Evolutionary conservation across 108 stramenopile species (phyloP).

Genomic region (Cyclostephanos tholiformis): DNA sequence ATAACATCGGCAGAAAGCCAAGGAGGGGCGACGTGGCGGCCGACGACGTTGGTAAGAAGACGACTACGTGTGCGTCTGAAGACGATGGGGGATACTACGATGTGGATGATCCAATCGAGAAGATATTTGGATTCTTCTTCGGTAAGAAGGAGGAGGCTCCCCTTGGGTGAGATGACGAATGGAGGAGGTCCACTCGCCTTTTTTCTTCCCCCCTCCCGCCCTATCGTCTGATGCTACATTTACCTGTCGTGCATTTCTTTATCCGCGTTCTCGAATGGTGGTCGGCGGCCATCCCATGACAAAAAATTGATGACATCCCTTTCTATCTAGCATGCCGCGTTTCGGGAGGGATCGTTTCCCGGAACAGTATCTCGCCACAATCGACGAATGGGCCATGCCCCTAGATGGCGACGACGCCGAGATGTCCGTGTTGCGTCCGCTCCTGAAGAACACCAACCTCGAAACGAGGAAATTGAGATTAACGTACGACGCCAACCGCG

Average conservation of each 20-base stretch:
- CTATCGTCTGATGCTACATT: too few relatives aligned
- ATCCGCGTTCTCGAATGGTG: too few relatives aligned
- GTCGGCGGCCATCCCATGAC: too few relatives aligned
- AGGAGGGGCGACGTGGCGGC: not conserved
- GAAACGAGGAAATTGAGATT: conserved; percentile 67
- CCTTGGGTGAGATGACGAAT: conserved; percentile 49
- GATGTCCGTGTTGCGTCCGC: conserved; percentile 69
- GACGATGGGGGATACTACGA: conserved; percentile 48
- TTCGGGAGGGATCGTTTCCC: conserved; percentile 63
- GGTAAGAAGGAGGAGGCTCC: conserved; percentile 78
- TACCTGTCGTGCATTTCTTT: not conserved
- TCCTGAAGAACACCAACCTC: conserved; percentile 86
- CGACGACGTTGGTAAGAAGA: not conserved
- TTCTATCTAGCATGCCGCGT: conserved; percentile 33
- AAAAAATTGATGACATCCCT: too few relatives aligned
- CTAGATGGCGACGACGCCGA: conserved; percentile 66
- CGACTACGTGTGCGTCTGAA: not conserved
- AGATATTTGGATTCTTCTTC: conserved; percentile 85
- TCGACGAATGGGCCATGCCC: conserved; percentile 72
- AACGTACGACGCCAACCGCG: conserved; percentile 76
- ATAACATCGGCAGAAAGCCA: not conserved
- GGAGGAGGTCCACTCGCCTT: not conserved
- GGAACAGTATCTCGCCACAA: conserved; percentile 83
- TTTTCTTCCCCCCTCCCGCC: conserved; percentile 8
- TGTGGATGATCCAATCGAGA: conserved; percentile 81